Percentiles rank a stretch among this genome's conserved stretches.
These are phyloP conservation scores for Gastrolobium bilobum DNA, from an alignment of 306 rosid species.

Conservation along the genomic window DNA sequence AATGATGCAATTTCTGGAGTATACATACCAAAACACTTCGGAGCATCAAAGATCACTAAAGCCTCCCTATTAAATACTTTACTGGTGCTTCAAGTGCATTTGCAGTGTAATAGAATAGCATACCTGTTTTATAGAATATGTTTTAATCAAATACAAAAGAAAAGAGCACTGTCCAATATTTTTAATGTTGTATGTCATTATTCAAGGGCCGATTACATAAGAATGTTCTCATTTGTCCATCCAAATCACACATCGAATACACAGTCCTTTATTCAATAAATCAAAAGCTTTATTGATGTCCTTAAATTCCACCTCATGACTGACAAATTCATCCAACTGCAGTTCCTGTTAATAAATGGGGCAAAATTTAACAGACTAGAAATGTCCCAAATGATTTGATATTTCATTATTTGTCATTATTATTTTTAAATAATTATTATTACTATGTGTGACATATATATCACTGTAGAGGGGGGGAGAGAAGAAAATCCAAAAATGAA, in stretches of 20 bases:
- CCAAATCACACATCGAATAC: constrained; percentile 78
- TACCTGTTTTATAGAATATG: not conserved
- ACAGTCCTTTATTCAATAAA: constrained; percentile 61
- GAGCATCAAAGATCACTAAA: constrained; percentile 63
- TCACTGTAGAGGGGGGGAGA: not conserved
- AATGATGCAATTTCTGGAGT: constrained; percentile 61
- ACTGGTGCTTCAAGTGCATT: constrained; percentile 81
- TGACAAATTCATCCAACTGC: constrained; percentile 73
- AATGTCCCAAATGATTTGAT: not conserved
- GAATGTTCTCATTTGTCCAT: constrained; percentile 57
- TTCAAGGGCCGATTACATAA: constrained; percentile 25
- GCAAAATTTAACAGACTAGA: constrained; percentile 1
- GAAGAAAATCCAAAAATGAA: not conserved
- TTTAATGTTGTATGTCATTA: not conserved
- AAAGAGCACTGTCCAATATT: not conserved
- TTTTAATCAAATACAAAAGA: constrained; percentile 25
- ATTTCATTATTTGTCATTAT: not conserved
- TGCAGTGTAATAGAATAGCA: constrained; percentile 62
- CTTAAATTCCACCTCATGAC: constrained; percentile 70
- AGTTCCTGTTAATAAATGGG: constrained; percentile 55
- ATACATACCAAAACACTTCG: constrained; percentile 77
- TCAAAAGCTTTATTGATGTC: constrained; percentile 82
- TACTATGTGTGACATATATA: not conserved
- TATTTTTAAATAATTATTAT: not conserved
- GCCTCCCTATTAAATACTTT: constrained; percentile 61